Conservation (phyloP, 306 rosid species). For the Rubus parviflorus region DNA sequence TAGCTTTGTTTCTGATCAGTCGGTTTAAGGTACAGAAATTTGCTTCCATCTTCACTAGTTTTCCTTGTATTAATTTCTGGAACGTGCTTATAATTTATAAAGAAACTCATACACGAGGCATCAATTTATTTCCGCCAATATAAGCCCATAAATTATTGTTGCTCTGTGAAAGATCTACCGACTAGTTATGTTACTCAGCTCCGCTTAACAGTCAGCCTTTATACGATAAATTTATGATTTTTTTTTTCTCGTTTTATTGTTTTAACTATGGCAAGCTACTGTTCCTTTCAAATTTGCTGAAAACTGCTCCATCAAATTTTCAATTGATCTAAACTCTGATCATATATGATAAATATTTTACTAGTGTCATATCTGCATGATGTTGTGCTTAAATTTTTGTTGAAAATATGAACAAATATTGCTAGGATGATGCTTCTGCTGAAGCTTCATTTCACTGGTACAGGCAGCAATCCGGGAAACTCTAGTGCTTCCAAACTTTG, state of each 20-base stretch:
- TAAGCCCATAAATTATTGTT: not conserved
- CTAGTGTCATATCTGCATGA: not conserved
- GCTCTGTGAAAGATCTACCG: not conserved
- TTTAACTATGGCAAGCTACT: not conserved
- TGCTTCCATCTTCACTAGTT: conserved; percentile 6
- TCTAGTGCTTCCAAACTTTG: conserved; percentile 81
- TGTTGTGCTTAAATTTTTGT: not conserved
- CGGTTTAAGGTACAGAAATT: conserved; percentile 72
- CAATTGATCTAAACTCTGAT: not conserved
- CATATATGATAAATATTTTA: not conserved
- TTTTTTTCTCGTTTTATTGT: not conserved
- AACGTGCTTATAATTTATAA: not conserved
- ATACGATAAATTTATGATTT: not conserved
- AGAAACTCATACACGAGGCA: not conserved
- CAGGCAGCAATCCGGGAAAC: conserved; percentile 72
- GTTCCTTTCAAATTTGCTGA: not conserved
- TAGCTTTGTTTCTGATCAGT: conserved; percentile 62
- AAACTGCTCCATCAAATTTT: not conserved
- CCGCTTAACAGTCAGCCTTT: not conserved
- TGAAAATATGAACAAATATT: not conserved
- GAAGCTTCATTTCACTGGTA: conserved; percentile 37
- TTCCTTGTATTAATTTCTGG: not conserved
- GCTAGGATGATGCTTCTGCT: conserved; percentile 18
- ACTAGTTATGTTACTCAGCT: not conserved
- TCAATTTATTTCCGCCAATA: not conserved